These are phyloP conservation scores for Cryptococcus floricola DNA, from an alignment of 1,284 basidiomycete species.

Conservation along the genomic window DNA sequence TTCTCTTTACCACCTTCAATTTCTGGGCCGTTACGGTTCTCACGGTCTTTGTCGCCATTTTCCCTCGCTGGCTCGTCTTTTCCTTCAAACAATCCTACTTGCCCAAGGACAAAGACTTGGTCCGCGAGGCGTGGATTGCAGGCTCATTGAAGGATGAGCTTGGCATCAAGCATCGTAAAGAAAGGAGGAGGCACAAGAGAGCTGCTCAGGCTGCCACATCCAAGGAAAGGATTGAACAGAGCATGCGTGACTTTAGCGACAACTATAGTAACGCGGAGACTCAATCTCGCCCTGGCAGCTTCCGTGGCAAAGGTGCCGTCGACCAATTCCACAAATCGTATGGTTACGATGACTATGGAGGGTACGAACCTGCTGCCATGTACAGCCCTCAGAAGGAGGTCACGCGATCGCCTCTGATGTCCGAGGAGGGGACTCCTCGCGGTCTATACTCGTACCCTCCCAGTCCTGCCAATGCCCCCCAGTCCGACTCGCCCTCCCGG, in stretches of 20 bases:
- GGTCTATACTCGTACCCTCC: slow-evolving; percentile 19
- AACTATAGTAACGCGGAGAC: neutral
- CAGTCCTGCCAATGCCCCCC: slow-evolving; percentile 5
- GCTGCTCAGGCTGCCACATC: neutral
- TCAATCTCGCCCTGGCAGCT: too few relatives aligned
- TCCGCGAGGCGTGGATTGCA: slow-evolving; percentile 81
- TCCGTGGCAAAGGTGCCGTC: neutral
- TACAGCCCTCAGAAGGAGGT: slow-evolving; percentile 20
- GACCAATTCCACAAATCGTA: slow-evolving; percentile 9
- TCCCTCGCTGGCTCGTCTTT: slow-evolving; percentile 50
- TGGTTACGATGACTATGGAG: slow-evolving; percentile 3
- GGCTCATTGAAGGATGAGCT: slow-evolving; percentile 79
- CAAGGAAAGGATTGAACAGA: neutral
- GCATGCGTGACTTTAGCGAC: neutral
- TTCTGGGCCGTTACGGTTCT: slow-evolving; percentile 79
- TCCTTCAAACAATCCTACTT: slow-evolving; percentile 30
- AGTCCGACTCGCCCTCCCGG: neutral
- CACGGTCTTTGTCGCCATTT: slow-evolving; percentile 64
- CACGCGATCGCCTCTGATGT: slow-evolving; percentile 16
- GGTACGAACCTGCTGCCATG: slow-evolving; percentile 18
- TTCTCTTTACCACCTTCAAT: slow-evolving; percentile 70
- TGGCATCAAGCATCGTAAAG: slow-evolving; percentile 54
- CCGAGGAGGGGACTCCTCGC: slow-evolving; percentile 8
- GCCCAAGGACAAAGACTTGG: slow-evolving; percentile 60
- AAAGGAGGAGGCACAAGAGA: slow-evolving; percentile 4